Conservation (phyloP, 306 rosid genomes). For the Ormosia emarginata region DNA sequence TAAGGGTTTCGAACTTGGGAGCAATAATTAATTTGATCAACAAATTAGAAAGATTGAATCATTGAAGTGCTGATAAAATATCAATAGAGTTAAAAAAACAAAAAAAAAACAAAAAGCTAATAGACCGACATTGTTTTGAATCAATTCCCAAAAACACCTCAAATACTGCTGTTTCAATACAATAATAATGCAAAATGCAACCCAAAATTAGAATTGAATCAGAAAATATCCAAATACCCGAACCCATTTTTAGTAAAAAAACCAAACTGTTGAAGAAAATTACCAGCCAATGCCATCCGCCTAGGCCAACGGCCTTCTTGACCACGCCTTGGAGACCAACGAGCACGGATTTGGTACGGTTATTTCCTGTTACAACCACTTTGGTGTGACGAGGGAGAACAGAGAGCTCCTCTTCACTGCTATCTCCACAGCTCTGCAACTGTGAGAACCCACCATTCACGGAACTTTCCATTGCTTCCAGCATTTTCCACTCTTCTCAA, state of each 20-base stretch:
- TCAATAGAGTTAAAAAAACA: background rate
- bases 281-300: conserved; percentile 99
- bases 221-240: background rate
- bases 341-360: conserved; percentile 94
- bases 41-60: background rate
- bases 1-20: too few relatives aligned
- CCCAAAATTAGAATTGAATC: background rate
- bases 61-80: background rate
- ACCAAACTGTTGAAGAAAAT: conserved; percentile 9
- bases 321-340: conserved; percentile 97
- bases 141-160: background rate
- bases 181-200: background rate
- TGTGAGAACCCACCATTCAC: conserved; percentile 81
- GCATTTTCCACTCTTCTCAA: conserved; percentile 43
- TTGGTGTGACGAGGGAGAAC: conserved; percentile 97
- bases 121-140: conserved; percentile 33
- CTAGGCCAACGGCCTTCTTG: conserved; percentile 94
- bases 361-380: conserved; percentile 93
- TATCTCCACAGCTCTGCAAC: conserved; percentile 89
- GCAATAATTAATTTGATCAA: background rate
- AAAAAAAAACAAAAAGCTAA: background rate
- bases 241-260: background rate
- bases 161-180: background rate
- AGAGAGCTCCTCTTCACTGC: conserved; percentile 95
- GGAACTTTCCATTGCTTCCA: conserved; percentile 84